Base-by-base conservation (phyloP, 345 rosid genomes). In the Euphorbia tirucalli region DNA sequence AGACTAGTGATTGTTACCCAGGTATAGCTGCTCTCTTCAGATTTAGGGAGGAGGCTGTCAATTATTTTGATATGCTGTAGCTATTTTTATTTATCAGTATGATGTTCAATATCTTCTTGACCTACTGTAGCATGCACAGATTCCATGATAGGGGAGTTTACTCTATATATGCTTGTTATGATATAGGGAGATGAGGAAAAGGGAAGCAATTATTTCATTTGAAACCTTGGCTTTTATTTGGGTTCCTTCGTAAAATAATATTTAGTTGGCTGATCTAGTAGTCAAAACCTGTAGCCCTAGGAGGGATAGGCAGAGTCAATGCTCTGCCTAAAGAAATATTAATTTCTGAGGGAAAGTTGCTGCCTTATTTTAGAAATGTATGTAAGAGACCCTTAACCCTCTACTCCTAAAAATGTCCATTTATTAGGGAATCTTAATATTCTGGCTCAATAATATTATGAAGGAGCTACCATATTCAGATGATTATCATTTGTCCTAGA, bases 1-100 rank as follows among this genome's bases (percentile, higher is more conserved):
- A 89, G 90, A 76, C 98, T 96, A 50, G 96, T 96, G 63, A 96
- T 93, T 79, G 99, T 92, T 63, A 92, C 97, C 69, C 98, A 89
- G 97, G 98, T 90, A 88, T 49, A 67, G 54, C 39, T 61, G 50
- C 39, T 68, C 55, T 14, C 16, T 35, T 27, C 35, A 32, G 31
- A 58, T 37, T 1, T 55, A 48, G 30, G 13, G 24, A 7, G 65
- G 66, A 57, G 31, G 57, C 28, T 70, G 11, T 22, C 32, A 54
- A 50, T 35, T 16, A 7, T 25, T 19, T 32, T 27, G 21, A 56
- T 55, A 24, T 24, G 5, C 6, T 44, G 22, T 55, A 37, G 5
- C 25, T 11, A 52, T 68, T 54, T 35, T n/a, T 7, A 10, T 28
- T 44, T 18, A 27, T 11, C 7, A 70, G 3, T 18, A 28, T 15